Evolutionary conservation across 495 filamentous ascomycete species (phyloP), one percentile per base, ranked within the genome.

Genomic region (Daldinia caldariorum): DNA sequence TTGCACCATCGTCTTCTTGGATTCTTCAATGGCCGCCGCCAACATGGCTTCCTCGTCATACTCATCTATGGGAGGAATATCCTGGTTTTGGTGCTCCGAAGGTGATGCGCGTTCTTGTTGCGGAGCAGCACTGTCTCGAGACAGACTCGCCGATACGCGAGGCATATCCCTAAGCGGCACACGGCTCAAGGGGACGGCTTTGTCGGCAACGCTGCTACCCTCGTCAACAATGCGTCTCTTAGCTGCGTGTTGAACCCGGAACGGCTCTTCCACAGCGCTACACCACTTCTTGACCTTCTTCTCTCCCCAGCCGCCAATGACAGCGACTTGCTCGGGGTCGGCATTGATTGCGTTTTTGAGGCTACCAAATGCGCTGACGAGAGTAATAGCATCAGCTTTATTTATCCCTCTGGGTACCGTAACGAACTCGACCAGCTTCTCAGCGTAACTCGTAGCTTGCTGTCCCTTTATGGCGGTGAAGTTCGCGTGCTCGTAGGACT

Each of bases 221-320:
- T 64, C 61, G 14, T 56, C 41, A 14, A 76, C 70, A 8, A 81
- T 62, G 3, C 81, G 83, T 35, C 85, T 77, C 76, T 83, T 91
- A 35, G 86, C 88, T 2, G 90, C 86, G 61, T 88, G 90, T 72
- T 88, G 86, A 9, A 91, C 87, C 67, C 92, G 79, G 71, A 97
- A 97, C 6, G 91, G 91, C 79, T 96, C 93, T 57, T 92, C 83
- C 6, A 97, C 92, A 4, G 89, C 89, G 57, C 79, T 84, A 73
- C 87, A 91, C 93, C 94, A 98, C 59, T 85, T 85, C 73, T 89
- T 88, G 6, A 97, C 92, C 78, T 98, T 99, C 82, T 91, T 94
- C 82, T 97, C 92, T 16, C 95, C 95, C 94, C 94, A 98, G 9
- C 95, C 95, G 6, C 90, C 85, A 31, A 99, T 87, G 45, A 91